Evolutionary conservation across 768 basidiomycete species (phyloP).

Genomic region (Termitomyces sp.): DNA sequence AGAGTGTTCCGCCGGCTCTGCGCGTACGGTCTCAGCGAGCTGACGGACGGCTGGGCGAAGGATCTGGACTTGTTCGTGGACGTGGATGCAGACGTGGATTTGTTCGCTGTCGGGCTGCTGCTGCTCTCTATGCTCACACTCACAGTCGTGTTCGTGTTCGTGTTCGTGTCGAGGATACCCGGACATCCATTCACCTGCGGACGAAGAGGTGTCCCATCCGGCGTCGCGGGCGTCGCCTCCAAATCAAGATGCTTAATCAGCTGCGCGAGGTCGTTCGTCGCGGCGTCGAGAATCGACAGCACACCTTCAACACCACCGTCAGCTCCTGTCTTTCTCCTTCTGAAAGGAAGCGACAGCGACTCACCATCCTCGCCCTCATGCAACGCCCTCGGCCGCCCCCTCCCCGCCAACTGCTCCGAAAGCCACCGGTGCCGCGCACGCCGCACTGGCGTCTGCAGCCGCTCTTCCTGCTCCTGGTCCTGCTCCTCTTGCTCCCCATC

Average conservation of each 20-base stretch:
- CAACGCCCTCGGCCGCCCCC: constrained; percentile 44
- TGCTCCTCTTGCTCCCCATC: constrained; percentile 14
- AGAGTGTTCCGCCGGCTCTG: constrained; percentile 20
- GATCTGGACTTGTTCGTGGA: too few species aligned
- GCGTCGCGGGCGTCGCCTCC: constrained; percentile 67
- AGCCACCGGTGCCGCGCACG: constrained; percentile 51
- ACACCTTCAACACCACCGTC: too few species aligned
- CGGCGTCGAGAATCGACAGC: constrained; percentile 70
- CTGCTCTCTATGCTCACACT: neutral
- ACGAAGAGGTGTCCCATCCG: constrained; percentile 40
- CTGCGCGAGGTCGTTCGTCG: constrained; percentile 75
- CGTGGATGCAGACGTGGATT: constrained; percentile 17
- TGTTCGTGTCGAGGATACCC: too few species aligned
- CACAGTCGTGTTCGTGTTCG: neutral
- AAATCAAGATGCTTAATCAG: constrained; percentile 80
- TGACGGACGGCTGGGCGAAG: constrained; percentile 41
- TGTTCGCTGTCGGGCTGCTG: constrained; percentile 12
- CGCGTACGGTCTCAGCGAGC: constrained; percentile 50
- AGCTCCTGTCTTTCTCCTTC: too few species aligned
- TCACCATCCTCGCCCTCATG: constrained; percentile 54
- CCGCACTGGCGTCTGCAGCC: constrained; percentile 38
- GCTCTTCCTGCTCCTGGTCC: constrained; percentile 14
- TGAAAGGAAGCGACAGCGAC: too few species aligned
- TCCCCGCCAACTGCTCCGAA: constrained; percentile 59
- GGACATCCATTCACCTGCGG: too few species aligned